phyloP scores from a whole-genome alignment of 169 alveolate species.

The Plasmodium gaboni region DNA sequence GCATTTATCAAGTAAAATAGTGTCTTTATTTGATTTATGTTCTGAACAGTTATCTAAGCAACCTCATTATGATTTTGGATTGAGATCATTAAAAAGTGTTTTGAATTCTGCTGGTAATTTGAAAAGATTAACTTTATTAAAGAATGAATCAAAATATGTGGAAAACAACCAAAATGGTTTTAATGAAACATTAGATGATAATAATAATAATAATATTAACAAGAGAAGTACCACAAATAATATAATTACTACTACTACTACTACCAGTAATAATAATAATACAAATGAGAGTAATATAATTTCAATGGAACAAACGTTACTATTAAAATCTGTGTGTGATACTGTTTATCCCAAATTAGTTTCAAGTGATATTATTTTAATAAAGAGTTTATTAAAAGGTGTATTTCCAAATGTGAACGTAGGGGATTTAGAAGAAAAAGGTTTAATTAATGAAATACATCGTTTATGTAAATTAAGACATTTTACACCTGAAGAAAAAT shows the following conservation, averaged over 20 bases:
- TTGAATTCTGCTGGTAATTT: slow-evolving; percentile 95
- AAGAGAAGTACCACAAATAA: neutral
- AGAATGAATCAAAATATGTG: slow-evolving; percentile 84
- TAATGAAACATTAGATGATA: too few relatives aligned
- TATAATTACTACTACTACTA: neutral
- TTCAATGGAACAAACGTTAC: slow-evolving; percentile 92
- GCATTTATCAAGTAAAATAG: slow-evolving; percentile 94
- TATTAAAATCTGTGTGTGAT: slow-evolving; percentile 95
- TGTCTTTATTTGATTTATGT: slow-evolving; percentile 96
- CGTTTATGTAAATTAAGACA: slow-evolving; percentile 89
- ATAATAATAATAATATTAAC: slow-evolving; percentile 28
- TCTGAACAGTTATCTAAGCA: slow-evolving; percentile 93
- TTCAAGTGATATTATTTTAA: slow-evolving; percentile 95
- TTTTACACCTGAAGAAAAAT: slow-evolving; percentile 89
- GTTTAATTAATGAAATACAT: slow-evolving; percentile 88
- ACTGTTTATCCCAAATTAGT: slow-evolving; percentile 97
- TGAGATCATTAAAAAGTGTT: slow-evolving; percentile 96
- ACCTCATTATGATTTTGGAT: slow-evolving; percentile 99
- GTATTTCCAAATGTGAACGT: slow-evolving; percentile 97
- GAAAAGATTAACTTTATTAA: slow-evolving; percentile 89
- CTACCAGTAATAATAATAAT: slow-evolving; percentile 1
- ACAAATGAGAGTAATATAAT: slow-evolving; percentile 55
- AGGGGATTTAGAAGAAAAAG: slow-evolving; percentile 92
- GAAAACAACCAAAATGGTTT: slow-evolving; percentile 44
- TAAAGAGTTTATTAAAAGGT: slow-evolving; percentile 93